phyloP scores from a whole-genome alignment of 208 protist genomes.

The Trypanosoma vivax region DNA sequence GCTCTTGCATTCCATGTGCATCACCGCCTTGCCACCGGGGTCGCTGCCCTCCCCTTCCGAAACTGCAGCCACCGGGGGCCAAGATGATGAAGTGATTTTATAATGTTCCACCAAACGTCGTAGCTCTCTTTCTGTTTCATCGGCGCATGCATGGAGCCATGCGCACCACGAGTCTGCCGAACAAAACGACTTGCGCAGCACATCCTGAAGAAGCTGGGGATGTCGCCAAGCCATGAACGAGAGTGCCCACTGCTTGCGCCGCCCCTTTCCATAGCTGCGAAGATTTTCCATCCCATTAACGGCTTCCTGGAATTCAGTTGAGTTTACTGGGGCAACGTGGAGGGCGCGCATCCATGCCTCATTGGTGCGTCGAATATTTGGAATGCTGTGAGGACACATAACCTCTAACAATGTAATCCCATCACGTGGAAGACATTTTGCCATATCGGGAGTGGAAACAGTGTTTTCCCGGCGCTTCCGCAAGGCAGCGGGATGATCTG shows the following conservation, averaged over 20 bases:
- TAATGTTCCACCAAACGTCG: slow-evolving; percentile 18
- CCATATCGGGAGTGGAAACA: too few relatives aligned
- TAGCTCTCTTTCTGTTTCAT: slow-evolving; percentile 28
- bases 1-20: slow-evolving; percentile 19
- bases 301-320: slow-evolving; percentile 28
- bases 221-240: slow-evolving; percentile 30
- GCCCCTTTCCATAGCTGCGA: slow-evolving; percentile 43
- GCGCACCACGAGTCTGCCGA: slow-evolving; percentile 25
- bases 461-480: too few relatives aligned
- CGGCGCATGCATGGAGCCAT: slow-evolving; percentile 36
- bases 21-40: neutral
- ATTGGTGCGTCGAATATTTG: slow-evolving; percentile 35
- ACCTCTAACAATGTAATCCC: slow-evolving; percentile 10
- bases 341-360: slow-evolving; percentile 22
- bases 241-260: slow-evolving; percentile 33
- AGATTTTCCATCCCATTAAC: slow-evolving; percentile 19
- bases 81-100: neutral
- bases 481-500: too few relatives aligned
- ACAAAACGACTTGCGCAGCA: slow-evolving; percentile 46
- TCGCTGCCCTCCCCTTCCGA: neutral
- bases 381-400: slow-evolving; percentile 54
- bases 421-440: neutral
- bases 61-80: neutral
- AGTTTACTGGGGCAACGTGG: slow-evolving; percentile 32
- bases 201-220: slow-evolving; percentile 36